A percentile compares a stretch with the other conserved stretches of the same genome.
Conservation (phyloP, 192 early-diverging fungal species). For the Umbelopsis sp. region DNA sequence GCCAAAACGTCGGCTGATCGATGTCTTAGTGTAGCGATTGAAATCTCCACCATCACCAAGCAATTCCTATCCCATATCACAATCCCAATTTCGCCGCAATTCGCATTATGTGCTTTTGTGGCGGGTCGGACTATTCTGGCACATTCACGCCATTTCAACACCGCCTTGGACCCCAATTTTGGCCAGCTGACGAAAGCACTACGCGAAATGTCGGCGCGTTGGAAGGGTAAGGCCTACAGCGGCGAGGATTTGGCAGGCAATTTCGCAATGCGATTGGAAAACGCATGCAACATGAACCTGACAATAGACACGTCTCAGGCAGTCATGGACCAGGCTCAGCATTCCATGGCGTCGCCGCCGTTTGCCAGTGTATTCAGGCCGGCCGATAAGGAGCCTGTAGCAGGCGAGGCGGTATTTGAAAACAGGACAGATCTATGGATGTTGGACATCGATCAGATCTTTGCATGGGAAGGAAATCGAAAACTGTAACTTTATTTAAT, state of each 20-base stretch:
- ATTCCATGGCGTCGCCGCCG: constrained; percentile 1
- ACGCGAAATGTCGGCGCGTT: neutral
- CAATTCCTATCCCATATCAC: constrained; percentile 9
- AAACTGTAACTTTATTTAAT: constrained; percentile 5
- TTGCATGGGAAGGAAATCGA: constrained; percentile 4
- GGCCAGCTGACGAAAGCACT: constrained; percentile 2
- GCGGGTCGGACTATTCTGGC: constrained; percentile 5
- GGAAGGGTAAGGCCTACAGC: constrained; percentile 60
- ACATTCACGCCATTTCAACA: constrained; percentile 3
- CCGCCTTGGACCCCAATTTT: constrained; percentile 8
- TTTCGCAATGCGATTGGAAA: constrained; percentile 13
- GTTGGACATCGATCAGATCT: constrained; percentile 12
- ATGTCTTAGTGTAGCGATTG: constrained; percentile 1
- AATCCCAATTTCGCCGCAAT: constrained; percentile 4
- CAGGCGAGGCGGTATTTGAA: neutral
- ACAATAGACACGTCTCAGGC: neutral
- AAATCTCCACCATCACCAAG: constrained; percentile 16
- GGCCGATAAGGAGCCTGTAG: neutral
- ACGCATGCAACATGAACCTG: neutral
- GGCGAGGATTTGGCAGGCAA: constrained; percentile 38
- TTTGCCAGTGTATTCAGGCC: constrained; percentile 8
- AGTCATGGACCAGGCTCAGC: neutral
- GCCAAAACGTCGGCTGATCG: constrained; percentile 2
- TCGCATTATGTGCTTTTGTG: constrained; percentile 11
- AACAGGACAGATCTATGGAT: constrained; percentile 6